Evolutionary conservation across 495 filamentous ascomycete genomes (phyloP), one percentile per base, ranked within the genome.

Genomic region (Pyrenula aspistea): DNA sequence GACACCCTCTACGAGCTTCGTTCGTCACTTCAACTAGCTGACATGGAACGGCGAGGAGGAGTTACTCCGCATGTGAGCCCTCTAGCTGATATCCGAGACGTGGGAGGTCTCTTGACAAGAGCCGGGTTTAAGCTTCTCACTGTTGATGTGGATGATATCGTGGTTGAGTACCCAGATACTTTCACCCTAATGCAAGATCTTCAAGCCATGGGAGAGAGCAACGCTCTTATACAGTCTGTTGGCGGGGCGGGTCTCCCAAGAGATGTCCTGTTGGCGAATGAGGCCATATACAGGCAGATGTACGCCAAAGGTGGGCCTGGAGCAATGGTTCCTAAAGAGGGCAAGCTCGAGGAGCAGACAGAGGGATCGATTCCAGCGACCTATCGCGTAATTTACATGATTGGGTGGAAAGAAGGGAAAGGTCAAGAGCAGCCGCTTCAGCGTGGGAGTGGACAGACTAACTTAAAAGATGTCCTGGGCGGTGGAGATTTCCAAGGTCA

Each of bases 61-160:
- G 88, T 97, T 25, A 83, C 83, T 20, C 89, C 89, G 22, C 88
- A 90, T 64, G 83, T 93, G 1, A 91, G 87, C 2, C 94, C 94
- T 22, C 66, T 99, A 25, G 93, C 93, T 1, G 92, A 99, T 69
- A 89, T 95, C 12, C 77, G 87, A 10, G 94, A 99, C 68, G 81
- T 96, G 0, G 94, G 92, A 2, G 91, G 89, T 2, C 72, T 99
- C 57, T 67, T 99, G 59, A 85, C 85, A 61, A 82, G 82, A 57
- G 90, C 92, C 0, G 91, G 93, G 24, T 97, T 97, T 72, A 91
- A 88, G 73, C 84, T 99, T 79, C 74, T 96, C 58, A 99, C 94
- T 12, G 89, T 99, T 0, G 94, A 99, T 63, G 87, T 97, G 21
- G 94, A 97, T 70, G 94, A 99, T 67, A 91, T 99, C 52, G 78